Percentiles rank a stretch among this genome's conserved stretches.
Evolutionary conservation across 2,329 filamentous ascomycete genomes (phyloP).

Genomic region (Calonectria hongkongensis): DNA sequence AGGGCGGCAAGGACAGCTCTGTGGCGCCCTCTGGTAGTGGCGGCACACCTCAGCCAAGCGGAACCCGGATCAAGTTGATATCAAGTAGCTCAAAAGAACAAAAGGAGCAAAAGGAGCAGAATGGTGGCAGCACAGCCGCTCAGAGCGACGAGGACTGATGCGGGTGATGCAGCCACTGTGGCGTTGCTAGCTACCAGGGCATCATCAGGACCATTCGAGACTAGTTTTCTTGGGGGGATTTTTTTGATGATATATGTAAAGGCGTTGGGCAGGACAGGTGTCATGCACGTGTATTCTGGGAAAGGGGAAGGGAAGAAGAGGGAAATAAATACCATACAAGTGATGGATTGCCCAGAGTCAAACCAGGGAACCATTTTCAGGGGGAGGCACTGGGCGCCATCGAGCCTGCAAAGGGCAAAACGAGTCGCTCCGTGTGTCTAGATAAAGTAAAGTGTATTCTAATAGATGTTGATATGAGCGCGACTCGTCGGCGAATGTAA

Average conservation of each 20-base stretch:
- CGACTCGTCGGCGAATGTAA: constrained; percentile 13
- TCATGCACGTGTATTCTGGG: constrained; percentile 53
- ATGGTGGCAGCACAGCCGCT: constrained; percentile 62
- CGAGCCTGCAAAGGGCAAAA: constrained; percentile 47
- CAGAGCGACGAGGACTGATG: constrained; percentile 73
- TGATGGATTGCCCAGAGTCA: constrained; percentile 45
- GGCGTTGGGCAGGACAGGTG: constrained; percentile 55
- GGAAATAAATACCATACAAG: constrained; percentile 55
- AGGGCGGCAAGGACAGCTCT: constrained; percentile 62
- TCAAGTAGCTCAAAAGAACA: constrained; percentile 62
- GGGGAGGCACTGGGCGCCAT: constrained; percentile 41
- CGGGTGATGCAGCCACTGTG: constrained; percentile 28
- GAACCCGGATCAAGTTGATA: constrained; percentile 83
- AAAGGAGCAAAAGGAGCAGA: constrained; percentile 60
- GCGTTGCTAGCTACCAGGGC: constrained; percentile 30
- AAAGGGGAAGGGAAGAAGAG: constrained; percentile 49
- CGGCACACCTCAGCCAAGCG: constrained; percentile 79
- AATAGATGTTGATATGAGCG: constrained; percentile 62
- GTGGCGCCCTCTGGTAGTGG: constrained; percentile 73
- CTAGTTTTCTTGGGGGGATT: constrained; percentile 46
- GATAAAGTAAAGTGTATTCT: constrained; percentile 63
- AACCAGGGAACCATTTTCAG: constrained; percentile 36
- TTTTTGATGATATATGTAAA: constrained; percentile 58
- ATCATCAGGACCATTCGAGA: constrained; percentile 41
- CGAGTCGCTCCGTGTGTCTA: constrained; percentile 55